Percentiles rank a stretch among this genome's conserved stretches.
Conservation (phyloP, 257 asterid genomes). For the Solanum arcanum region DNA sequence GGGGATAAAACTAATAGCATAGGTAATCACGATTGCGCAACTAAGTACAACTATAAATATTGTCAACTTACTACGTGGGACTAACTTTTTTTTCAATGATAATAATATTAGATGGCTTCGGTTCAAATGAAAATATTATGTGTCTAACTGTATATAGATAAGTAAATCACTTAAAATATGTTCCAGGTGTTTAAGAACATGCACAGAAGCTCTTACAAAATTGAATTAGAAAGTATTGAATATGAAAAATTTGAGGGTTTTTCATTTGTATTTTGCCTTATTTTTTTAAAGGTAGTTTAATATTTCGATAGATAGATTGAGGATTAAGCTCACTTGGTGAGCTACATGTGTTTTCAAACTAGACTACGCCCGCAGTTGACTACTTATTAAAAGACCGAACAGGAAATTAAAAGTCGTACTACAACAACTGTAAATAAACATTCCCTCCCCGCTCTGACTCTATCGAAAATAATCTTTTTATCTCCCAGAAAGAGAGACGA, state of each 20-base stretch:
- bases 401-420: no score
- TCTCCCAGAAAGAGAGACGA: fast-evolving
- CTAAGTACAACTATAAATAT: background rate
- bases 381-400: no score
- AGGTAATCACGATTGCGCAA: background rate
- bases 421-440: no score
- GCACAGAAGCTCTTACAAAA: background rate
- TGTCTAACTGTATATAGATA: no score
- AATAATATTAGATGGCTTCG: background rate
- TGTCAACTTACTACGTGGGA: background rate
- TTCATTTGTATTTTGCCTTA: background rate
- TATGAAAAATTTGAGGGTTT: background rate
- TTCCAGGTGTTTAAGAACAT: background rate
- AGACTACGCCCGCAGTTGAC: no score
- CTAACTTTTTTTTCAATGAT: background rate
- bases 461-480: no score
- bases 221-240: background rate
- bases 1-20: background rate
- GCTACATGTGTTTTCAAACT: no score
- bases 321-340: background rate
- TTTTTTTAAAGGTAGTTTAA: background rate
- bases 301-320: background rate
- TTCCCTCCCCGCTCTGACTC: no score
- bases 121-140: background rate
- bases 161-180: background rate